A percentile compares a stretch with the other conserved stretches of the same genome.
Conservation (phyloP, 2,329 filamentous ascomycete species). For the Epichloe bromicola region DNA sequence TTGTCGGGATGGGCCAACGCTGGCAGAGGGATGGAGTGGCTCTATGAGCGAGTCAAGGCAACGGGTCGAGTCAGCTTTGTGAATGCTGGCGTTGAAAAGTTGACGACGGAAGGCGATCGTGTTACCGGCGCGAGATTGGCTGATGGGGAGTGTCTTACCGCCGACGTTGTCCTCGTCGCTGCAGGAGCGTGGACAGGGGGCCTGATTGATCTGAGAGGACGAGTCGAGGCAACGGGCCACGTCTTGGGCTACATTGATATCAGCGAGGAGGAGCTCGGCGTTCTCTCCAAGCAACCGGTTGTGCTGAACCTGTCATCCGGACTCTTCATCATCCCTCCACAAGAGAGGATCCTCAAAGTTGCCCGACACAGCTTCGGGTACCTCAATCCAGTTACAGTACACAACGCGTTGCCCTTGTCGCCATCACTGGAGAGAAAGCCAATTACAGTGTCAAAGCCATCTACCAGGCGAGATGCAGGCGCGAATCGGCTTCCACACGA, state of each 20-base stretch:
- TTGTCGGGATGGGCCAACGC: constrained; percentile 73
- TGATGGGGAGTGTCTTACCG: constrained; percentile 29
- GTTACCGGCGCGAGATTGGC: constrained; percentile 40
- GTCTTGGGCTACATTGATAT: constrained; percentile 66
- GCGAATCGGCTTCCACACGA: constrained; percentile 41
- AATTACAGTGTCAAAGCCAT: constrained; percentile 23
- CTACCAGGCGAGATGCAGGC: constrained; percentile 25
- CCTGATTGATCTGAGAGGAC: constrained; percentile 64
- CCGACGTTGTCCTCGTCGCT: constrained; percentile 66
- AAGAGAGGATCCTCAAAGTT: constrained; percentile 49
- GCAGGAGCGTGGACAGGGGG: constrained; percentile 77
- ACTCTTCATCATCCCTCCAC: constrained; percentile 62
- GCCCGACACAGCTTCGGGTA: constrained; percentile 60
- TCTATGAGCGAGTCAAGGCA: constrained; percentile 40
- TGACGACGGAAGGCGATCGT: constrained; percentile 25
- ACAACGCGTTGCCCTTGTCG: constrained; percentile 20
- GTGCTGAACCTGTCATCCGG: constrained; percentile 59
- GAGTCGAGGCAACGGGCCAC: constrained; percentile 72
- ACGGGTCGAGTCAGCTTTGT: constrained; percentile 44
- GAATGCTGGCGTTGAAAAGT: constrained; percentile 32
- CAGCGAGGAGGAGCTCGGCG: constrained; percentile 54
- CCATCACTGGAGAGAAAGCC: constrained; percentile 14
- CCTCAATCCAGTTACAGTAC: constrained; percentile 33
- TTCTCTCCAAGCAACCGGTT: constrained; percentile 54
- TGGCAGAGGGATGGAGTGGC: constrained; percentile 52